Evolutionary conservation across 1,284 basidiomycete genomes (phyloP).

Genomic region (Puccinia horiana): DNA sequence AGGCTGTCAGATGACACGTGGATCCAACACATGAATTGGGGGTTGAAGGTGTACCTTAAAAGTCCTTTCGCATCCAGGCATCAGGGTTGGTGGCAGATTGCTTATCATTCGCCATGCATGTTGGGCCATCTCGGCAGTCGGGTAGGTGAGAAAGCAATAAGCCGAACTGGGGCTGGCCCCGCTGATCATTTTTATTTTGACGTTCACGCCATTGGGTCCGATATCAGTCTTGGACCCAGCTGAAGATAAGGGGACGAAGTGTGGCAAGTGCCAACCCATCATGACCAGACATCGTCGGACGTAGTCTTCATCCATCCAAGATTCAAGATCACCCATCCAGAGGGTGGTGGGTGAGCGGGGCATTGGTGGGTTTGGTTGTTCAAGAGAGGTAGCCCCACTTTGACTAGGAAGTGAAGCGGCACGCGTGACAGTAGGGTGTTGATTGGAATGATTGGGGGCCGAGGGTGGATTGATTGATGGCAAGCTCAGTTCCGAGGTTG

Average conservation of each 20-base stretch:
- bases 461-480: neutral
- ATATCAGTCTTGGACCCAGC: conserved; percentile 66
- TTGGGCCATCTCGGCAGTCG: conserved; percentile 70
- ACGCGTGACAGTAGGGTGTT: neutral
- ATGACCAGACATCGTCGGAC: conserved; percentile 67
- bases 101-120: conserved; percentile 62
- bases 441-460: neutral
- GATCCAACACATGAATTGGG: conserved; percentile 66
- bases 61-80: conserved; percentile 61
- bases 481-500: neutral
- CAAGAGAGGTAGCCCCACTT: neutral
- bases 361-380: conserved; percentile 6
- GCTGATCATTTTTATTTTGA: conserved; percentile 64
- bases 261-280: conserved; percentile 53
- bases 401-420: neutral
- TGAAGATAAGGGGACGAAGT: conserved; percentile 46
- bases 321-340: conserved; percentile 78
- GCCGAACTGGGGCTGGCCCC: conserved; percentile 70
- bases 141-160: conserved; percentile 82
- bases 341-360: conserved; percentile 62
- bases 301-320: conserved; percentile 90
- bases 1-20: conserved; percentile 63
- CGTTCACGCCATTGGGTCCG: conserved; percentile 69
- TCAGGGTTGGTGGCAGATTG: conserved; percentile 64
- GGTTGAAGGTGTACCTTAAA: conserved; percentile 53